A percentile compares a stretch with the other conserved stretches of the same genome.
These are phyloP conservation scores for Musa troglodytarum DNA, from an alignment of 176 grass and related monocot species.

Conservation along the genomic window DNA sequence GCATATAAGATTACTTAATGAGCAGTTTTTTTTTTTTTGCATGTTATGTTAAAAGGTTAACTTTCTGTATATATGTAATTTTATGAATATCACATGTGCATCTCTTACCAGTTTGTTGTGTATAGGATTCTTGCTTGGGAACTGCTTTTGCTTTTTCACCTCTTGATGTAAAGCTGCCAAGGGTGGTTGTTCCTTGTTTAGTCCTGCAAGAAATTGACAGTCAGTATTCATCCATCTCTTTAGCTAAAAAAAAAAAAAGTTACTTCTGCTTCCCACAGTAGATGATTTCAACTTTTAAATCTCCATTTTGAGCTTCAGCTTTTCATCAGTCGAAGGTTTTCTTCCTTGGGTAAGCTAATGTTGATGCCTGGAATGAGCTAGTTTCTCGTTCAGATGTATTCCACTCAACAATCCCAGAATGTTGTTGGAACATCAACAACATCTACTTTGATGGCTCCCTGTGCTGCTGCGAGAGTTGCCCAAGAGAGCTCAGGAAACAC, in stretches of 20 bases:
- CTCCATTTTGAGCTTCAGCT: slow-evolving; percentile 9
- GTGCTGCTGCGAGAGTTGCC: slow-evolving; percentile 21
- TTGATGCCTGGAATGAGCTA: neutral
- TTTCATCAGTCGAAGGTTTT: slow-evolving; percentile 3
- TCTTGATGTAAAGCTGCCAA: slow-evolving; percentile 41
- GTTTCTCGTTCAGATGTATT: slow-evolving; percentile 36
- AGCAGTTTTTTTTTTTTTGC: slow-evolving; percentile 26
- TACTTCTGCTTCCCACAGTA: slow-evolving; percentile 8
- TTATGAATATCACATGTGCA: slow-evolving; percentile 27
- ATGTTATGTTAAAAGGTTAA: slow-evolving; percentile 51
- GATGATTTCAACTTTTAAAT: neutral
- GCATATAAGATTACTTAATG: slow-evolving; percentile 37
- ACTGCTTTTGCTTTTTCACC: slow-evolving; percentile 53
- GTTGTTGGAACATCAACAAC: slow-evolving; percentile 17
- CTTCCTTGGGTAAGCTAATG: slow-evolving; percentile 15
- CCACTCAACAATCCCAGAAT: slow-evolving; percentile 50
- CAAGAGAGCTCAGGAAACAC: slow-evolving; percentile 41
- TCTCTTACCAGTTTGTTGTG: slow-evolving; percentile 24
- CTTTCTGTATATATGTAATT: slow-evolving; percentile 42
- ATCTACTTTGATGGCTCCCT: neutral
- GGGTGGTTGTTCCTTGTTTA: slow-evolving; percentile 58
- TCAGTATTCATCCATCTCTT: slow-evolving; percentile 27
- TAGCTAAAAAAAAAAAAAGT: slow-evolving; percentile 8
- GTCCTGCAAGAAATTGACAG: slow-evolving; percentile 31
- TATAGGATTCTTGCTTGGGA: slow-evolving; percentile 43